Evolutionary conservation across 73 alveolate species (phyloP), one percentile per base, ranked within the genome.

Genomic region (Stentor coeruleus): DNA sequence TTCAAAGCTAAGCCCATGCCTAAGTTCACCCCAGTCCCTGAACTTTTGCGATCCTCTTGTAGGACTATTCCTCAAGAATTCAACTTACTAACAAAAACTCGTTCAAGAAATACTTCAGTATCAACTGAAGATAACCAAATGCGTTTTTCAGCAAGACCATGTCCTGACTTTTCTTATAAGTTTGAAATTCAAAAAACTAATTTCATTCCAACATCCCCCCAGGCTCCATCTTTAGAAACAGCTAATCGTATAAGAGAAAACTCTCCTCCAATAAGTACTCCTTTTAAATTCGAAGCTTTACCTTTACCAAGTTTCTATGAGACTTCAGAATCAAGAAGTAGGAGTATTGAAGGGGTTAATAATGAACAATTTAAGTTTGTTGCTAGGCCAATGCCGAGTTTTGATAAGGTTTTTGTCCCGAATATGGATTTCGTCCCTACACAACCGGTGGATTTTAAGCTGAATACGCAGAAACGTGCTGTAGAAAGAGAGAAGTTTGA

Each of bases 1-100:
- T 66, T 66, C 37, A 66, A 66, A 66, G 79, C 79, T 0, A 66
- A 40, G 79, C 79, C 79, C 20, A 66, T 66, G 79, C 79, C 79
- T 37, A 66, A 66, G 37, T 66, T 26, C 79, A 14, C n/a, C 14
- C 20, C n/a, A 33, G 49, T 40, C 14, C 6, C 6, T 11, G 66
- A 49, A 6, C 20, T 49, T 20, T 49, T 20, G 20, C 6, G 20
- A 20, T 11, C 66, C 66, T n/a, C n/a, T n/a, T n/a, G n/a, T n/a
- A n/a, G n/a, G n/a, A n/a, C 66, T 49, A n/a, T n/a, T n/a, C n/a
- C n/a, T n/a, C n/a, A n/a, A n/a, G n/a, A n/a, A n/a, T 49, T 20
- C 66, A 11, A 20, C 66, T 49, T 6, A 49, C 66, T 49, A 11
- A 20, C 15, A 20, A 2, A 20, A 66, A 2, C n/a, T 28, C n/a